Conservation (phyloP, 2,329 filamentous ascomycete species). For the Rugonectria rugulosa region DNA sequence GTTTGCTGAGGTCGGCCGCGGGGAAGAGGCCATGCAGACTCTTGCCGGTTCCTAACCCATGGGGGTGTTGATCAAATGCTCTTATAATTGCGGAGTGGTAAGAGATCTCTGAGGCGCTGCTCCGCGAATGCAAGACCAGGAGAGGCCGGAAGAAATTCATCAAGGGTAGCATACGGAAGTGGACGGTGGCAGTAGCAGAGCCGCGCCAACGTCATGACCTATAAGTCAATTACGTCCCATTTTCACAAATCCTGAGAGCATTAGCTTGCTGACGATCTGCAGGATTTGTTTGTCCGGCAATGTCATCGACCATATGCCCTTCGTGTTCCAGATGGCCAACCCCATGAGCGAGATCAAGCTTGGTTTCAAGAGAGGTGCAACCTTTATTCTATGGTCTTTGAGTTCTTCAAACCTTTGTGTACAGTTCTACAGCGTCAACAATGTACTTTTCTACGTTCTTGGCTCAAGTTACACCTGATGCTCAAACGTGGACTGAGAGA, state of each 20-base stretch:
- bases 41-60: conserved; percentile 63
- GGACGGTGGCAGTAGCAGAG: conserved; percentile 49
- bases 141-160: conserved; percentile 17
- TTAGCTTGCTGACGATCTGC: neutral
- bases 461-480: no score
- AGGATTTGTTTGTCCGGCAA: no score
- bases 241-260: no score
- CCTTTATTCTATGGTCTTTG: no score
- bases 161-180: conserved; percentile 26
- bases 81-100: conserved; percentile 63
- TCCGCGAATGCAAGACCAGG: conserved; percentile 14
- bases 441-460: no score
- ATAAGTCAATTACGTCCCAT: no score
- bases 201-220: conserved; percentile 59
- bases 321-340: conserved; percentile 41
- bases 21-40: conserved; percentile 57
- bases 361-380: conserved; percentile 59
- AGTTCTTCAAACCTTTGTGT: no score
- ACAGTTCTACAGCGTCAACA: no score
- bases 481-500: no score
- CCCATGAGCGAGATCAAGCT: conserved; percentile 50
- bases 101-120: conserved; percentile 50
- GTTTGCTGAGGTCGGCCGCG: conserved; percentile 66
- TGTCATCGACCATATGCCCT: conserved; percentile 62
- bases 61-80: conserved; percentile 59